Conservation (phyloP, 2,329 filamentous ascomycete genomes). For the Verticillium dahliae region DNA sequence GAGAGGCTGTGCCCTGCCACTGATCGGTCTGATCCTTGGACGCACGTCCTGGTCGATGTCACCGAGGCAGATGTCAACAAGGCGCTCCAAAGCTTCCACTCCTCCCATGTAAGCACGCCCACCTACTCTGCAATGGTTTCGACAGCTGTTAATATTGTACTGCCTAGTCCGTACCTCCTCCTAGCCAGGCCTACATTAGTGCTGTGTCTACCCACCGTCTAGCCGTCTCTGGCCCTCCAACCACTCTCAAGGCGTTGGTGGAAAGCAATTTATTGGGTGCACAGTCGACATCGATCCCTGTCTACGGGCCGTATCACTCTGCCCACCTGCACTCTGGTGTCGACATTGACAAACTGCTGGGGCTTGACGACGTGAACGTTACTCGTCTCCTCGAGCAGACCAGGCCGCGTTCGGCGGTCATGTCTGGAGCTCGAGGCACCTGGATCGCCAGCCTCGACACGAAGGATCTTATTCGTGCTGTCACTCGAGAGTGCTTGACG, state of each 20-base stretch:
- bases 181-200: slow-evolving; percentile 47
- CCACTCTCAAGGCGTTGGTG: slow-evolving; percentile 37
- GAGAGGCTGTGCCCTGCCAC: slow-evolving; percentile 32
- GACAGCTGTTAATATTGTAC: not conserved
- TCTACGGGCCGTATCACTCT: slow-evolving; percentile 53
- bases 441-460: slow-evolving; percentile 33
- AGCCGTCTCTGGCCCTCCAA: slow-evolving; percentile 48
- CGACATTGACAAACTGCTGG: slow-evolving; percentile 38
- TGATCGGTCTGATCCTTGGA: slow-evolving; percentile 55
- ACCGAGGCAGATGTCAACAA: slow-evolving; percentile 43
- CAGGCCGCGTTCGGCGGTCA: slow-evolving; percentile 38
- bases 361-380: slow-evolving; percentile 31
- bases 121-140: not conserved
- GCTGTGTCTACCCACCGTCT: slow-evolving; percentile 40
- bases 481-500: slow-evolving; percentile 43
- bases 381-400: slow-evolving; percentile 31
- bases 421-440: slow-evolving; percentile 42
- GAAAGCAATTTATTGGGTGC: slow-evolving; percentile 29
- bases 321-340: slow-evolving; percentile 39
- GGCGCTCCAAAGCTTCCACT: slow-evolving; percentile 51
- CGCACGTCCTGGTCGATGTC: slow-evolving; percentile 54
- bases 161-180: slow-evolving; percentile 33
- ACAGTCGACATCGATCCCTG: slow-evolving; percentile 40
- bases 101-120: slow-evolving; percentile 34
- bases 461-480: slow-evolving; percentile 30